Base-by-base conservation (phyloP, 225 moss, liverwort and hornwort species). In the Neckera pumila region DNA sequence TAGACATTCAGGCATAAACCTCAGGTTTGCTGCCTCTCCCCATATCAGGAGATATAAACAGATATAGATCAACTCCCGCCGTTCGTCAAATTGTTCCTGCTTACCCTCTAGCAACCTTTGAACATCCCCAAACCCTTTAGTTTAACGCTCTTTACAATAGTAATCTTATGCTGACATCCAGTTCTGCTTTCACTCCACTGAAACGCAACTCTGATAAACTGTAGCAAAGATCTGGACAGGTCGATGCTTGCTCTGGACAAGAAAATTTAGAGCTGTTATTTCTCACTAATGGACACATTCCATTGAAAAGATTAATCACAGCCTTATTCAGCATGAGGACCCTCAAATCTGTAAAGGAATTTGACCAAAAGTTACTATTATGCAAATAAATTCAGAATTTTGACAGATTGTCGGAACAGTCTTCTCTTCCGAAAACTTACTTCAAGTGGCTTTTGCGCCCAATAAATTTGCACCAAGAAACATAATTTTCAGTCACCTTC, bases 1-100 rank as follows among this genome's bases (percentile, higher is more conserved):
- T 11, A 98, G 95, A 91, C 98, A 97, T 91, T 98, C 98, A 21
- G 98, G 98, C 97, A 98, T 96, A 88, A 98, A 98, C 34, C 98
- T 93, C 83, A 98, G 80, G 47, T 98, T 98, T 75, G 96, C 98
- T 88, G 98, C 96, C 93, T 98, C 98, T 84, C 98, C 98, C 98
- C 98, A 98, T 43, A 98, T 98, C 53, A 98, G 90, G 84, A 98
- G 95, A 83, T 93, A 98, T 59, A 98, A 90, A 86, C 94, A 96
- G 87, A 93, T 97, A 79, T 97, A 97, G 53, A 98, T 82, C 89
- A 98, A 86, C 91, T 95, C 95, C 70, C 96, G 93, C 85, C 94
- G 95, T 91, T 93, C 93, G 54, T 93, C 93, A 89, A 87, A 91
- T 22, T n/a, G 76, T 61, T 79, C 89, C 81, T 92, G 92, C 88